Base-by-base conservation (phyloP, 1,139 yeast genomes). In the Chernovozyma aurita region DNA sequence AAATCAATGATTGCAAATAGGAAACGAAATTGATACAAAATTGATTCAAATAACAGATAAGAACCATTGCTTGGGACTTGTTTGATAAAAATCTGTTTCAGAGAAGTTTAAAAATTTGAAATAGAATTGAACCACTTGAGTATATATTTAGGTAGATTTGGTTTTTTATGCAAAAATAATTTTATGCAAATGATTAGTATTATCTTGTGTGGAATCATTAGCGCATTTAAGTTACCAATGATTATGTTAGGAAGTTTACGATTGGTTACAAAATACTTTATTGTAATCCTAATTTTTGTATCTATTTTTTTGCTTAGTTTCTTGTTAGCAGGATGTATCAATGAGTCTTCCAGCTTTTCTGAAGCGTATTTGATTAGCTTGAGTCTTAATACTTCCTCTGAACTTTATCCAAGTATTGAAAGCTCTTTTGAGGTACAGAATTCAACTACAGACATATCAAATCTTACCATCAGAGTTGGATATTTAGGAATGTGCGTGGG, bases 241-340 rank as follows among this genome's bases (percentile, higher is more conserved):
- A 7, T 29, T 6, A 7, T 29, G 8, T 18, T 29, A 7, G 31
- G 31, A 13, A n/a, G 29, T 11, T 6, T 22, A 6, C 31, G 11
- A 6, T 17, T 22, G 26, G 3, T 34, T 11, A 7, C 17, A n/a
- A 28, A 16, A 21, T 21, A 18, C 15, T 18, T 32, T n/a, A 16
- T 22, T 2, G 26, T 18, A 7, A 15, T 56, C 3, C 41, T 63
- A 2, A 51, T 70, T 17, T 56, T 73, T 43, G 63, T 73, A 18
- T 46, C 70, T 2, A 51, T 63, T 0, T 65, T 67, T 33, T 49
- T 73, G 4, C 49, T 76, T n/a, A 64, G 74, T 4, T 78, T 76
- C 47, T 58, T 80, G 9, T 52, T 78, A 14, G 52, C 76, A 11
- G 80, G 85, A 1, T 76, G 84, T 41, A 63, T 74, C 15, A 59